These are phyloP conservation scores for Neobulgaria alba DNA, from an alignment of 2,329 filamentous ascomycete genomes.

Conservation along the genomic window DNA sequence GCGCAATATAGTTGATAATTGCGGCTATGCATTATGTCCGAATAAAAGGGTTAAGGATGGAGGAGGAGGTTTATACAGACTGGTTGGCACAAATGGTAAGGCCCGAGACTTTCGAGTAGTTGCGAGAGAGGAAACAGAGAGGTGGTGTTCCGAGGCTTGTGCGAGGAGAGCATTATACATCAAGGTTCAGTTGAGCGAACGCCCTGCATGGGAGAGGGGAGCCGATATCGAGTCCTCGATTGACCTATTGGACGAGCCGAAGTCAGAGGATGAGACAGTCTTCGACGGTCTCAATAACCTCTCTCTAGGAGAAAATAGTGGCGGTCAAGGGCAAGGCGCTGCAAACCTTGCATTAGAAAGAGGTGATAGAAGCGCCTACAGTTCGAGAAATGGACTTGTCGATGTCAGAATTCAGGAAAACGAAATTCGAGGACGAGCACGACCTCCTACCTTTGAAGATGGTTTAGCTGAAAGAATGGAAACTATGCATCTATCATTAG, in stretches of 20 bases:
- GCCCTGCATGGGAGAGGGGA: conserved; percentile 75
- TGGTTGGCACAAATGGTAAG: conserved; percentile 44
- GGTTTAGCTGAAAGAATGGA: conserved; percentile 26
- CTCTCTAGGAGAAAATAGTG: conserved; percentile 37
- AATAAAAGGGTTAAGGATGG: conserved; percentile 49
- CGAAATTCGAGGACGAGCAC: conserved; percentile 32
- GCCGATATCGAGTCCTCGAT: conserved; percentile 33
- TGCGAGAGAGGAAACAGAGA: conserved; percentile 62
- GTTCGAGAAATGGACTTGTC: conserved; percentile 27
- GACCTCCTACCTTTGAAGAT: conserved; percentile 32
- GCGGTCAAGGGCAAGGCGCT: conserved; percentile 29
- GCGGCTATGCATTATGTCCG: conserved; percentile 77
- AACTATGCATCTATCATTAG: conserved; percentile 25
- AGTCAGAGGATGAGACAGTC: conserved; percentile 31
- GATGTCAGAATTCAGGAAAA: conserved; percentile 46
- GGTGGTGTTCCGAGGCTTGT: conserved; percentile 80
- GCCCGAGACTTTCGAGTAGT: conserved; percentile 57
- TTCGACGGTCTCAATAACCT: conserved; percentile 29
- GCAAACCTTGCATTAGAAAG: conserved; percentile 44
- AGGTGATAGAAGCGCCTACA: conserved; percentile 27
- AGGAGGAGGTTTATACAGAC: conserved; percentile 56
- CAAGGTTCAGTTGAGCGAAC: conserved; percentile 78
- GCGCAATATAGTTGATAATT: conserved; percentile 73
- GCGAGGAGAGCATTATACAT: conserved; percentile 74
- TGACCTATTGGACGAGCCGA: conserved; percentile 59